Conservation (phyloP, 1,284 basidiomycete genomes). For the Ceratobasidium theobromae region DNA sequence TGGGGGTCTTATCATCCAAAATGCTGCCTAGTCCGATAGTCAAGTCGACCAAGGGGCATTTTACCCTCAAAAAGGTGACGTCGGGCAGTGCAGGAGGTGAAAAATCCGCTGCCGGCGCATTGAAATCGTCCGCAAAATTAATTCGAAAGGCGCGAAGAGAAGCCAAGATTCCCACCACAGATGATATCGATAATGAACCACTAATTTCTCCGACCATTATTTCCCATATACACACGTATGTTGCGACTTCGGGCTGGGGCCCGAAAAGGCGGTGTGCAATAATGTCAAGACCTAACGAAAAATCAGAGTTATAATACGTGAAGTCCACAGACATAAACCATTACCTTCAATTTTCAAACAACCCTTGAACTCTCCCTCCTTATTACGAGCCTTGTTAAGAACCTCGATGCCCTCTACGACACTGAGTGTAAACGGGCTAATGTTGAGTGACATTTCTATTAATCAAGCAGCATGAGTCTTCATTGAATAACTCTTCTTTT, state of each 20-base stretch:
- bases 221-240: constrained; percentile 92
- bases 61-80: constrained; percentile 73
- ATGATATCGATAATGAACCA: constrained; percentile 57
- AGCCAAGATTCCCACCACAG: constrained; percentile 56
- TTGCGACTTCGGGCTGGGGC: constrained; percentile 75
- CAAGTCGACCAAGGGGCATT: constrained; percentile 55
- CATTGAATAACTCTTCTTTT: neutral
- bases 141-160: constrained; percentile 61
- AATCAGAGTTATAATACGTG: constrained; percentile 56
- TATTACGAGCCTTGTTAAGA: constrained; percentile 8
- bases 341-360: constrained; percentile 35
- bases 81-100: constrained; percentile 68
- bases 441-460: constrained; percentile 78
- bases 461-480: neutral
- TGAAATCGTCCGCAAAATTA: constrained; percentile 73
- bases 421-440: constrained; percentile 58
- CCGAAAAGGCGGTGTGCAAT: constrained; percentile 85
- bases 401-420: constrained; percentile 52
- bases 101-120: constrained; percentile 76
- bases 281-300: constrained; percentile 66
- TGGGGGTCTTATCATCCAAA: neutral
- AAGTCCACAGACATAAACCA: neutral
- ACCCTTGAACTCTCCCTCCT: constrained; percentile 32
- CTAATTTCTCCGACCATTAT: constrained; percentile 65
- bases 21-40: constrained; percentile 42